Evolutionary conservation across 2,329 filamentous ascomycete genomes (phyloP).

Genomic region (Pyricularia sp.): DNA sequence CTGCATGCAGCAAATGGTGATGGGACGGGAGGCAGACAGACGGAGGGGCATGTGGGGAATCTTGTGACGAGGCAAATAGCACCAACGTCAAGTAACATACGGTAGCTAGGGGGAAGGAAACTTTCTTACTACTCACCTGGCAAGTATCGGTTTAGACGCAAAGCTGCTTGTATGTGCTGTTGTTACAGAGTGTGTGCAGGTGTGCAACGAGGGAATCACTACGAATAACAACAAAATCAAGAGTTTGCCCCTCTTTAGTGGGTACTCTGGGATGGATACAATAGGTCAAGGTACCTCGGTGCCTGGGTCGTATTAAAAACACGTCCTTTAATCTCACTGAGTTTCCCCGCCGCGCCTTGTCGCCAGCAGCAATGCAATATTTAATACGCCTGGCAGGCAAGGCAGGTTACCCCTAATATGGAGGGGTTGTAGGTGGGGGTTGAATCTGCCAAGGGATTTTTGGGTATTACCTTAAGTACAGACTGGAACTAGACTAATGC

Average conservation of each 20-base stretch:
- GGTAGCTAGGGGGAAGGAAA: not conserved
- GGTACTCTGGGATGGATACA: not conserved
- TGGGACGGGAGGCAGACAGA: not conserved
- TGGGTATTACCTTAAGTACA: not conserved
- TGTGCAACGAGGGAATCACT: not conserved
- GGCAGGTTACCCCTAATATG: not conserved
- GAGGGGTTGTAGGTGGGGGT: not conserved
- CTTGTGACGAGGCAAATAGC: not conserved
- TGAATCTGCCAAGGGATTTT: not conserved
- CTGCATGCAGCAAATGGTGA: not conserved
- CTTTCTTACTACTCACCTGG: not conserved
- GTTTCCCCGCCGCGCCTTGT: not conserved
- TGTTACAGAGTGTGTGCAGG: not conserved
- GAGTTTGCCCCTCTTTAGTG: conserved; percentile 1
- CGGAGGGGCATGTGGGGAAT: not conserved
- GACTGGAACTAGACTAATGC: not conserved
- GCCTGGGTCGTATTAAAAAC: not conserved
- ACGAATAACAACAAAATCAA: not conserved
- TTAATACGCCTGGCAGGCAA: not conserved
- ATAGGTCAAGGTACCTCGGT: not conserved
- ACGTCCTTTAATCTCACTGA: not conserved
- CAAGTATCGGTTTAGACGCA: not conserved
- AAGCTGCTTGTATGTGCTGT: not conserved
- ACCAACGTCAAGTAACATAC: not conserved
- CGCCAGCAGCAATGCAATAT: not conserved